These are phyloP conservation scores for Rhizopogon salebrosus DNA, from an alignment of 768 basidiomycete species.

Conservation along the genomic window DNA sequence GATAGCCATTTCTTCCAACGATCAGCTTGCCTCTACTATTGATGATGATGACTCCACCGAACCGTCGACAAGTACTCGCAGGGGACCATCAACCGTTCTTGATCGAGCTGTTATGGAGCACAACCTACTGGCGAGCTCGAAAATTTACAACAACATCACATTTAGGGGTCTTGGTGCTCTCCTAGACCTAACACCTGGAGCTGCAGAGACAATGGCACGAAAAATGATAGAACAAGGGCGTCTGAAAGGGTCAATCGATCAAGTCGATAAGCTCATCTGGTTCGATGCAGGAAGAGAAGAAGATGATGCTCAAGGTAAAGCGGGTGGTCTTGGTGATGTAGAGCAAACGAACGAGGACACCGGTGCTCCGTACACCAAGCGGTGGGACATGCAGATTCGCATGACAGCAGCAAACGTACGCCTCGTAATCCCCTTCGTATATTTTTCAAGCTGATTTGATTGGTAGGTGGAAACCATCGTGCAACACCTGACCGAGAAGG, in stretches of 20 bases:
- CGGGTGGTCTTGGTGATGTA: conserved; percentile 85
- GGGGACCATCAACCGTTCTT: conserved; percentile 91
- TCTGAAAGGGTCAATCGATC: conserved; percentile 89
- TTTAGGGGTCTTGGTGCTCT: conserved; percentile 90
- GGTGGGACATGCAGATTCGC: conserved; percentile 94
- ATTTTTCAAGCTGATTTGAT: conserved; percentile 1
- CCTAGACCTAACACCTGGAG: conserved; percentile 83
- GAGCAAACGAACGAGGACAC: conserved; percentile 86
- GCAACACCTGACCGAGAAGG: conserved; percentile 72
- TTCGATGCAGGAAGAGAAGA: conserved; percentile 87
- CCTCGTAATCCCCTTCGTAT: neutral
- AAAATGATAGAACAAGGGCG: conserved; percentile 99
- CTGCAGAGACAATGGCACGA: conserved; percentile 95
- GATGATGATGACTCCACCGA: conserved; percentile 52
- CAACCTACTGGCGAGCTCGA: conserved; percentile 93
- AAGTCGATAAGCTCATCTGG: conserved; percentile 91
- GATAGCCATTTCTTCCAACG: conserved; percentile 79
- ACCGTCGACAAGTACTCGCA: conserved; percentile 65
- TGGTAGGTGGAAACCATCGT: conserved; percentile 79
- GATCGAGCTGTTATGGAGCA: conserved; percentile 99
- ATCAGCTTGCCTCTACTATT: conserved; percentile 65
- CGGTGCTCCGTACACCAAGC: conserved; percentile 84
- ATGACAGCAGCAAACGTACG: conserved; percentile 81
- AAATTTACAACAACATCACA: conserved; percentile 97
- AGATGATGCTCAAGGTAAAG: conserved; percentile 90